Evolutionary conservation across 1,284 basidiomycete species (phyloP).

Genomic region (Naganishia sp.): DNA sequence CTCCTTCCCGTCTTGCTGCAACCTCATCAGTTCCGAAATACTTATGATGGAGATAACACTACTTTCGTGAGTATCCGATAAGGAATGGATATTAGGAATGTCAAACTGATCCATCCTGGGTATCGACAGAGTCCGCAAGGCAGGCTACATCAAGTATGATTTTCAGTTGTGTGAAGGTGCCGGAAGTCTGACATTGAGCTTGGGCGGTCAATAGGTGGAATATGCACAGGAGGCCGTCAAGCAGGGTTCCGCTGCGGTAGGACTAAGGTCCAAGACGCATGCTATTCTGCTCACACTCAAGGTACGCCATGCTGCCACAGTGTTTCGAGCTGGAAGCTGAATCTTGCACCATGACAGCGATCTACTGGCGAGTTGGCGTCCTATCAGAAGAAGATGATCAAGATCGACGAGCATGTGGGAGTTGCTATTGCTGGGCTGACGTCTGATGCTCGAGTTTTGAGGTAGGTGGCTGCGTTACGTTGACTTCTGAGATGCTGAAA

Average conservation of each 20-base stretch:
- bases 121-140: conserved; percentile 47
- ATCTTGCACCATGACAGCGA: conserved; percentile 61
- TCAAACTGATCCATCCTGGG: background rate
- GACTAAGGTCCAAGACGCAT: conserved; percentile 91
- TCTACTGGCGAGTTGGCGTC: conserved; percentile 98
- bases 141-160: conserved; percentile 53
- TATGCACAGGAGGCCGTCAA: conserved; percentile 99
- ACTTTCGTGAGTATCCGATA: conserved; percentile 63
- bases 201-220: conserved; percentile 71
- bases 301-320: conserved; percentile 55
- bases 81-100: no score
- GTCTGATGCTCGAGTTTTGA: conserved; percentile 93
- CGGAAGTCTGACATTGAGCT: background rate
- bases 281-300: conserved; percentile 91
- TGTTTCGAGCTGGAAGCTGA: background rate
- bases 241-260: conserved; percentile 97
- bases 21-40: conserved; percentile 77
- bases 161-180: background rate
- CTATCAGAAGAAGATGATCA: conserved; percentile 99
- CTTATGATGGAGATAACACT: conserved; percentile 94
- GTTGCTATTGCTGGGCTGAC: conserved; percentile 98
- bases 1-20: background rate
- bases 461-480: conserved; percentile 58
- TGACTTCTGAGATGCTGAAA: background rate
- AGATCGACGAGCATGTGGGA: conserved; percentile 98